Conservation (phyloP, 2,329 filamentous ascomycete species). For the Fusarium incarnatum region DNA sequence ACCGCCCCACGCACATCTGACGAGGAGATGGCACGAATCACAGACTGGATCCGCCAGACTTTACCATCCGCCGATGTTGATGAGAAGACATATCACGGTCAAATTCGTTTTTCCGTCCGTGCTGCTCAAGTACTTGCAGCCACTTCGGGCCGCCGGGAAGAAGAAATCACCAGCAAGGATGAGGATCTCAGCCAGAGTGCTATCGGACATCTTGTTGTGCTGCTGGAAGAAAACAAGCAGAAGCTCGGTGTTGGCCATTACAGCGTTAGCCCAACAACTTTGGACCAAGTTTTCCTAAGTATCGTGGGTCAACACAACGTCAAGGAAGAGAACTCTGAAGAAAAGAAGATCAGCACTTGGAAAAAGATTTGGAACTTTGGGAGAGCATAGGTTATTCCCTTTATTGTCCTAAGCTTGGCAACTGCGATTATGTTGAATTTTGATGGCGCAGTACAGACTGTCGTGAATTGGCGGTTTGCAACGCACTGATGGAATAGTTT, state of each 20-base stretch:
- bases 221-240: conserved; percentile 78
- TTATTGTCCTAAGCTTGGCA: background rate
- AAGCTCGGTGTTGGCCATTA: conserved; percentile 83
- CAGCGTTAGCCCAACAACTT: conserved; percentile 84
- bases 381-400: conserved; percentile 24
- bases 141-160: conserved; percentile 36
- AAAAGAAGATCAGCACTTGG: conserved; percentile 46
- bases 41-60: conserved; percentile 70
- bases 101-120: conserved; percentile 85
- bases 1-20: conserved; percentile 78
- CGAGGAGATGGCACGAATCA: conserved; percentile 74
- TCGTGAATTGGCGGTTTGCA: background rate
- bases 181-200: conserved; percentile 58
- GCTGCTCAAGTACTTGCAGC: conserved; percentile 55
- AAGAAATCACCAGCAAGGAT: conserved; percentile 40
- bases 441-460: background rate
- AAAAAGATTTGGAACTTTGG: conserved; percentile 43
- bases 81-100: conserved; percentile 82
- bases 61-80: conserved; percentile 77
- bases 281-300: conserved; percentile 90
- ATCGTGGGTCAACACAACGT: conserved; percentile 86
- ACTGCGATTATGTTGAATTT: background rate
- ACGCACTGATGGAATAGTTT: background rate
- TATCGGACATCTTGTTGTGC: conserved; percentile 76
- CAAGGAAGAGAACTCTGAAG: conserved; percentile 74